These are phyloP conservation scores for Silybum marianum DNA, from an alignment of 129 eudicot species.

Conservation along the genomic window DNA sequence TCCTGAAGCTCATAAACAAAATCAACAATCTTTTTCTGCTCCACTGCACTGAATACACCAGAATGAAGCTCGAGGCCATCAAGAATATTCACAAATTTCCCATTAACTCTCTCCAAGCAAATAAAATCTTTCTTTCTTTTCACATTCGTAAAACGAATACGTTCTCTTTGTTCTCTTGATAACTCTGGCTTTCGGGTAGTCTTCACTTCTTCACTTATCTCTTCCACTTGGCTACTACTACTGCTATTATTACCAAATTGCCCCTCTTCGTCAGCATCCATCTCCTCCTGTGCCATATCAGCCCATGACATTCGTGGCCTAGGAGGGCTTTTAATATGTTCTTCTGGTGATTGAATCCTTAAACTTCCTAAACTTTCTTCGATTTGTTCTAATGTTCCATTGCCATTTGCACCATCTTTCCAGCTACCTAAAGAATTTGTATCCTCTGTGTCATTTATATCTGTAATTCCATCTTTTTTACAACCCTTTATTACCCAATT, in stretches of 20 bases:
- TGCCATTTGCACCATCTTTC: conserved; percentile 46
- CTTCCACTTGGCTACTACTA: conserved; percentile 30
- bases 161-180: conserved; percentile 86
- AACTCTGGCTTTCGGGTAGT: conserved; percentile 47
- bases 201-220: conserved; percentile 28
- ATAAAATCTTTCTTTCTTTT: conserved; percentile 69
- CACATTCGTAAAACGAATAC: conserved; percentile 60
- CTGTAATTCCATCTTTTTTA: conserved; percentile 32
- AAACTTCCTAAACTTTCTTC: conserved; percentile 30
- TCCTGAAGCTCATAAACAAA: conserved; percentile 67
- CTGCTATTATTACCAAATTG: conserved; percentile 16
- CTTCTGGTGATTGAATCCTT: conserved; percentile 26
- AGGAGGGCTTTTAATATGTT: conserved; percentile 35
- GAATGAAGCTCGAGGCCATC: conserved; percentile 92
- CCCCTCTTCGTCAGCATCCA: conserved; percentile 67
- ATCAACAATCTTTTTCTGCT: conserved; percentile 76
- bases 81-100: conserved; percentile 65
- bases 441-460: conserved; percentile 51
- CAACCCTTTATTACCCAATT: conserved; percentile 44
- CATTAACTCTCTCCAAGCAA: conserved; percentile 75
- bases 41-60: conserved; percentile 81
- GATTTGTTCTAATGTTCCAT: conserved; percentile 36
- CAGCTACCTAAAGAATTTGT: conserved; percentile 66
- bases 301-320: conserved; percentile 85
- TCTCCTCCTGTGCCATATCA: conserved; percentile 91